A percentile compares a stretch with the other conserved stretches of the same genome.
Conservation (phyloP, 169 alveolate genomes). For the Cytauxzoon felis region DNA sequence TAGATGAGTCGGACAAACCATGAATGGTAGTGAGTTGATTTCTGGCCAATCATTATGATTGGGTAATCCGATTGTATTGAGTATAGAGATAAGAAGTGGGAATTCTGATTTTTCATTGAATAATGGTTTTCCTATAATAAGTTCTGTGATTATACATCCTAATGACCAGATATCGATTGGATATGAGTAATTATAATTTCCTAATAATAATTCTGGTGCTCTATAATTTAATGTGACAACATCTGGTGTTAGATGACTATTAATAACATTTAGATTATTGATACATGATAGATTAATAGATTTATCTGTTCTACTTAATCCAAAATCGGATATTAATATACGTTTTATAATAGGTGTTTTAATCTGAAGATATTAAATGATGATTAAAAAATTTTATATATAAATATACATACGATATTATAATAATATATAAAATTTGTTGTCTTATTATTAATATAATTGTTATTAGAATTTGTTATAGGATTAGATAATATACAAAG, state of each 20-base stretch:
- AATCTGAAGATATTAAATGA: neutral
- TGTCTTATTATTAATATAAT: no score
- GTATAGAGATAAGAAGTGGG: conserved; percentile 70
- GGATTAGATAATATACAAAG: conserved; percentile 12
- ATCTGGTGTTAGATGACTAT: conserved; percentile 66
- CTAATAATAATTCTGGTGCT: conserved; percentile 73
- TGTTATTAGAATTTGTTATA: no score
- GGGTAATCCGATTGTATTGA: conserved; percentile 78
- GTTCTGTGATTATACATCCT: conserved; percentile 74
- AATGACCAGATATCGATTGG: conserved; percentile 72
- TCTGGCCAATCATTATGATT: conserved; percentile 89
- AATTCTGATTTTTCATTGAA: conserved; percentile 83
- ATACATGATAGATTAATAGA: conserved; percentile 2
- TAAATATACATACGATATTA: neutral
- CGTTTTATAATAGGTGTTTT: conserved; percentile 7
- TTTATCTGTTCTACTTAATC: conserved; percentile 46
- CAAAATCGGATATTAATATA: conserved; percentile 68
- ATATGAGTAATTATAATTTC: conserved; percentile 43
- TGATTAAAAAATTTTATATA: neutral
- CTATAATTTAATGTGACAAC: conserved; percentile 71
- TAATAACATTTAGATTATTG: conserved; percentile 8
- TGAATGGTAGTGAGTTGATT: conserved; percentile 68
- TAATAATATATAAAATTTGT: neutral
- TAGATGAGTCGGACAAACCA: conserved; percentile 25
- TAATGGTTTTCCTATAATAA: conserved; percentile 80